Evolutionary conservation across 768 basidiomycete genomes (phyloP), one percentile per base, ranked within the genome.

Genomic region (Porpolomopsis calyptriformis): DNA sequence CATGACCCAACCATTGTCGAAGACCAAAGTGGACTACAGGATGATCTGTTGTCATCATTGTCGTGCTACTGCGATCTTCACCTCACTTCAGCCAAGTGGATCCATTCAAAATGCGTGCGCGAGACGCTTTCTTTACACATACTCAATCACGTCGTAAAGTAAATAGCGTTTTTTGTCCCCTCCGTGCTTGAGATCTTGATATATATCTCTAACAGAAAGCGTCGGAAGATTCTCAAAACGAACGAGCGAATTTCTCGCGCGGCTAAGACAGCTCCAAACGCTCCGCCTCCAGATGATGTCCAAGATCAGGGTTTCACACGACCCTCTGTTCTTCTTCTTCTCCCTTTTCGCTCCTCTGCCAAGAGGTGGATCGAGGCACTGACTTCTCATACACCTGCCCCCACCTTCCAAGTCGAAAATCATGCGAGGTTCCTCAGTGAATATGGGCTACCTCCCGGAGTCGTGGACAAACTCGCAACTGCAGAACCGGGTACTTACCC

Each of bases 231-330:
- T n/a, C n/a, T n/a, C n/a, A n/a, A n/a, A n/a, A n/a, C n/a, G n/a
- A n/a, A n/a, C n/a, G n/a, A n/a, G n/a, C n/a, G n/a, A n/a, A 31
- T 22, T n/a, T 72, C 85, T 0, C 76, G 81, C 52, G 78, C 80
- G 8, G 63, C 73, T 8, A 82, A 86, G 60, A 60, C 72, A 12
- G 68, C 72, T 41, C 65, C 71, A 1, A 66, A 72, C 29, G 64
- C 66, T 5, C 68, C 77, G 19, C 70, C 76, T 2, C 80, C n/a
- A n/a, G n/a, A n/a, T n/a, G 80, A 88, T 49, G 74, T 87, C 11
- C 88, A 89, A 65, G 96, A 99, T 58, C 96, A 98, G 72, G 94
- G 94, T 22, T 98, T 97, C 65, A 96, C 93, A 5, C 85, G 96
- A 4, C 94, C 96, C 8, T 92, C 94, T 16, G 71, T 94, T 23